Conservation (phyloP, 345 rosid species). For the Mangifera indica region DNA sequence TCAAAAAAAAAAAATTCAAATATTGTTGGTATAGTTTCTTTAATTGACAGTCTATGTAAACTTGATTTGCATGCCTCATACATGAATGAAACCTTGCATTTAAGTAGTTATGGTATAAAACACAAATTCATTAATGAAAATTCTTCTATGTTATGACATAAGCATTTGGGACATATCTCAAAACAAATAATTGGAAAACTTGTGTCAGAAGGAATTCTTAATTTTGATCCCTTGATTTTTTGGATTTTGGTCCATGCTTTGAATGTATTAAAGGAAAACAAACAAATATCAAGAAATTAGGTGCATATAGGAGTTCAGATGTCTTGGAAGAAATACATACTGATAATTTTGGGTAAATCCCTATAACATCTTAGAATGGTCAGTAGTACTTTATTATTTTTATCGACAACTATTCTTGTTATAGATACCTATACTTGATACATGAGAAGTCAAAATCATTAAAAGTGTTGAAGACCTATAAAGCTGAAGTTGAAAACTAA, state of each 20-base stretch:
- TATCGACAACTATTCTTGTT: slow-evolving; percentile 11
- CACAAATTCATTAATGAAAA: background rate
- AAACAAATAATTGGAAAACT: background rate
- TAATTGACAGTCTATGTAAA: background rate
- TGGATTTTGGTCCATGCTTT: background rate
- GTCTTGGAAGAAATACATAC: background rate
- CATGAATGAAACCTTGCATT: background rate
- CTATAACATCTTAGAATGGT: slow-evolving; percentile 6
- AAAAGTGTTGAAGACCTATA: background rate
- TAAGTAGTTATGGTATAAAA: background rate
- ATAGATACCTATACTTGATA: slow-evolving; percentile 1
- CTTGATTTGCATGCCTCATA: background rate
- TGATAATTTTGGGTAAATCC: background rate
- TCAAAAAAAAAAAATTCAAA: too few relatives aligned
- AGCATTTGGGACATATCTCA: slow-evolving; percentile 1
- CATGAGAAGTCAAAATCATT: slow-evolving; percentile 9
- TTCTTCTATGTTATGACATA: background rate
- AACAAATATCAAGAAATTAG: too few relatives aligned
- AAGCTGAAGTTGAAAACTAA: slow-evolving; percentile 15
- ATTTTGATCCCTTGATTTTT: background rate
- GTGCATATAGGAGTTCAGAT: too few relatives aligned
- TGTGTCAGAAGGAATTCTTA: background rate
- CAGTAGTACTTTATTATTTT: slow-evolving; percentile 11
- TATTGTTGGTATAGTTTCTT: background rate
- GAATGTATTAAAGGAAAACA: slow-evolving; percentile 10